phyloP scores from a whole-genome alignment of 805 yeast genomes.

The Saccharomyces kudriavzevii region DNA sequence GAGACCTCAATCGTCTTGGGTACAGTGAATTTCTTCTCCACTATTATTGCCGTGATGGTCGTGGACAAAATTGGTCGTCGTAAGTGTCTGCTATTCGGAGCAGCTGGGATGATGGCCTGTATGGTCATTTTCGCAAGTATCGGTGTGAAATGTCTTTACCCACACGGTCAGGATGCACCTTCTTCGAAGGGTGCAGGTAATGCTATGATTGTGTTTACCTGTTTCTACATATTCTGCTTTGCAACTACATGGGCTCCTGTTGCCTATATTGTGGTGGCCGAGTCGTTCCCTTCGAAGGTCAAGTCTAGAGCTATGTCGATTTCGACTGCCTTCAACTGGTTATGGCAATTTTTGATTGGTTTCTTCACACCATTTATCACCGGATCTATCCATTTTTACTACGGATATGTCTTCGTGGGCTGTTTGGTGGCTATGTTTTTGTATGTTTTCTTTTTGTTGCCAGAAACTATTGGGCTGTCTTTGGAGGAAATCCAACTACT shows the following conservation, averaged over 20 bases:
- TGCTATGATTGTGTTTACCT: conserved; percentile 63
- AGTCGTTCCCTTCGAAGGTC: conserved; percentile 65
- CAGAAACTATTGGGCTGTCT: conserved; percentile 56
- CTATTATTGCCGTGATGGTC: conserved; percentile 41
- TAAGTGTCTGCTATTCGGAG: conserved; percentile 39
- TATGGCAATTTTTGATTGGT: conserved; percentile 57
- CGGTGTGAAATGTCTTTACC: conserved; percentile 45
- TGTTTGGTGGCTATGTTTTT: conserved; percentile 43
- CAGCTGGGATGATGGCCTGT: conserved; percentile 40
- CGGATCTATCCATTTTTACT: conserved; percentile 50
- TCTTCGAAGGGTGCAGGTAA: conserved; percentile 53
- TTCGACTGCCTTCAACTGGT: conserved; percentile 53
- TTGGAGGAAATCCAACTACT: conserved; percentile 58
- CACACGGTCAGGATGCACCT: conserved; percentile 34
- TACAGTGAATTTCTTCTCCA: conserved; percentile 50
- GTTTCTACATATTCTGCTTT: conserved; percentile 63
- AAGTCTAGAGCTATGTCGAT: conserved; percentile 47
- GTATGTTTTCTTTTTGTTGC: conserved; percentile 59
- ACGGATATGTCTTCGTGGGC: conserved; percentile 52
- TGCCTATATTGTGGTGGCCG: conserved; percentile 57
- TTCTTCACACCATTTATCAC: conserved; percentile 65
- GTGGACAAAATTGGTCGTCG: conserved; percentile 50
- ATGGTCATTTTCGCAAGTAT: conserved; percentile 45
- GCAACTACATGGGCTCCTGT: conserved; percentile 75
- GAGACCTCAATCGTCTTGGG: conserved; percentile 52